A percentile compares a stretch with the other conserved stretches of the same genome.
phyloP scores from a whole-genome alignment of 768 basidiomycete genomes.

The Auricularia cornea region DNA sequence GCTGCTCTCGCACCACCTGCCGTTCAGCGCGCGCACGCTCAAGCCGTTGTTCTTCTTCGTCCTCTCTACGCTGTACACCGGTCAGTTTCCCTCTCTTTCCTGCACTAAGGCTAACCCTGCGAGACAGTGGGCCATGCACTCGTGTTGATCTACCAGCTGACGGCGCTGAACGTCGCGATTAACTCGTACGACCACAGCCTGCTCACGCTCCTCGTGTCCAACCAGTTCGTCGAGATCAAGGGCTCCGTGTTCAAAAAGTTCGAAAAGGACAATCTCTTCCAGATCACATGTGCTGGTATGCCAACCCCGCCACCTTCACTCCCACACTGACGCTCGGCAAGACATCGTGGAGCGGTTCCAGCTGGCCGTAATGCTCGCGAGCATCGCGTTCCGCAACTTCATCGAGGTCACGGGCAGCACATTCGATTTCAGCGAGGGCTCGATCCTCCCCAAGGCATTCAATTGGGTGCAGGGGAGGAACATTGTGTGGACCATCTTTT shows the following conservation, averaged over 20 bases:
- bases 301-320: neutral
- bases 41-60: conserved; percentile 78
- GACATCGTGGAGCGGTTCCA: conserved; percentile 98
- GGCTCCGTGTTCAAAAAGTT: conserved; percentile 99
- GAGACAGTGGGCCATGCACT: conserved; percentile 75
- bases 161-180: conserved; percentile 92
- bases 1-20: conserved; percentile 53
- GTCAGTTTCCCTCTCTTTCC: conserved; percentile 35
- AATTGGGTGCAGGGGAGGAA: conserved; percentile 77
- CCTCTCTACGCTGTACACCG: conserved; percentile 73
- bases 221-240: conserved; percentile 99
- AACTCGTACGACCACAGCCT: conserved; percentile 97
- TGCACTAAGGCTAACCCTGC: neutral
- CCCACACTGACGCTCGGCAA: no score
- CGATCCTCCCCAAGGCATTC: conserved; percentile 63
- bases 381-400: conserved; percentile 89
- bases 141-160: conserved; percentile 94
- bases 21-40: conserved; percentile 56
- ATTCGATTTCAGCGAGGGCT: conserved; percentile 50
- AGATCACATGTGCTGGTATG: conserved; percentile 93
- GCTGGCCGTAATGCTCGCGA: conserved; percentile 78
- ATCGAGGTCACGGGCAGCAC: conserved; percentile 90
- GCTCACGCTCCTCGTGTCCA: conserved; percentile 87
- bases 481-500: conserved; percentile 80
- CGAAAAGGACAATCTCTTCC: conserved; percentile 97